phyloP scores from a whole-genome alignment of 2,329 filamentous ascomycete genomes.

The Claviceps humidiphila region DNA sequence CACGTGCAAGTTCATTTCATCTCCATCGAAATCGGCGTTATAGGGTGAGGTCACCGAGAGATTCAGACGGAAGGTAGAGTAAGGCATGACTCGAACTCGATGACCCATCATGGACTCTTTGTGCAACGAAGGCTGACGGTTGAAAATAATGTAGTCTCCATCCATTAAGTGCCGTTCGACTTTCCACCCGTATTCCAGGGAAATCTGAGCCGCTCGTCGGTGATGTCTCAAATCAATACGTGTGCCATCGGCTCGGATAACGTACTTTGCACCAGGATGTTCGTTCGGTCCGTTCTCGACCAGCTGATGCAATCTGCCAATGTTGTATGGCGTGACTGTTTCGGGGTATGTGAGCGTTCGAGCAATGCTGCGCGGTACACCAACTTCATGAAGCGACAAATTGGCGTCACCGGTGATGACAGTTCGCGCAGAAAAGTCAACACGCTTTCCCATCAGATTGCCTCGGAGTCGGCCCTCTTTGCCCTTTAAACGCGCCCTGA shows the following conservation, averaged over 20 bases:
- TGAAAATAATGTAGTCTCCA: conserved; percentile 98
- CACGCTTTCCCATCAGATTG: conserved; percentile 99
- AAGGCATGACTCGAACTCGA: conserved; percentile 93
- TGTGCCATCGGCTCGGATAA: conserved; percentile 85
- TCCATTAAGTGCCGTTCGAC: conserved; percentile 94
- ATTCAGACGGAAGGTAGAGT: conserved; percentile 96
- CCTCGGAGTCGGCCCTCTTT: conserved; percentile 96
- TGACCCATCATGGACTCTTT: conserved; percentile 99
- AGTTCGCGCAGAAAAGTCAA: conserved; percentile 97
- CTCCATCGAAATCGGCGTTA: conserved; percentile 99
- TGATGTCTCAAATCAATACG: conserved; percentile 92
- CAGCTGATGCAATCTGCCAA: conserved; percentile 75
- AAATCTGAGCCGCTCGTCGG: conserved; percentile 73
- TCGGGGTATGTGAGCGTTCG: conserved; percentile 91
- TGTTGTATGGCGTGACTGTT: conserved; percentile 96
- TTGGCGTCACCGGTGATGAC: conserved; percentile 99
- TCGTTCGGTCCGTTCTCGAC: conserved; percentile 91
- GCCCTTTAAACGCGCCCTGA: conserved; percentile 92
- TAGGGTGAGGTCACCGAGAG: conserved; percentile 96
- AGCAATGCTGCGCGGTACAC: conserved; percentile 88
- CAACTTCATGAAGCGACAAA: conserved; percentile 89
- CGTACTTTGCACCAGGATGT: conserved; percentile 91
- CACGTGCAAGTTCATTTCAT: conserved; percentile 99
- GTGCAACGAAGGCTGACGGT: conserved; percentile 95
- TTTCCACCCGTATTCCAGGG: conserved; percentile 93